phyloP scores from a whole-genome alignment of 768 basidiomycete species.

The Steccherinum ochraceum region DNA sequence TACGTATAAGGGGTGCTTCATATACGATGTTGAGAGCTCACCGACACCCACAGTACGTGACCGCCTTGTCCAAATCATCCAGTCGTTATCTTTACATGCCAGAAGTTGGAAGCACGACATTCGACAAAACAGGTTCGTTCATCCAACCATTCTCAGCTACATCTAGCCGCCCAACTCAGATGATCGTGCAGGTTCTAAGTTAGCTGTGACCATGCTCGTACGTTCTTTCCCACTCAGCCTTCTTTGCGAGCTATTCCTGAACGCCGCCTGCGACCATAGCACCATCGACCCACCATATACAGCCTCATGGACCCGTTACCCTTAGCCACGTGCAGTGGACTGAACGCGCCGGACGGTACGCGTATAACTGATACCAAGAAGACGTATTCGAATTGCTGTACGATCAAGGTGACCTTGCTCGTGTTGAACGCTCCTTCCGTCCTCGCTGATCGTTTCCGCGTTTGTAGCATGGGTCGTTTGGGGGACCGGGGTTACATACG shows the following conservation, averaged over 20 bases:
- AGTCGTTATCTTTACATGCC: constrained; percentile 43
- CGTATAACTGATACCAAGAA: constrained; percentile 38
- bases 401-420: constrained; percentile 57
- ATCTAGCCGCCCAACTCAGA: constrained; percentile 1
- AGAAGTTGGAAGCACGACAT: constrained; percentile 61
- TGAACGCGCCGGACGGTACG: constrained; percentile 48
- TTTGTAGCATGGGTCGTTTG: constrained; percentile 68
- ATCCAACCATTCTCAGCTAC: constrained; percentile 13
- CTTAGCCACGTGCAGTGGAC: constrained; percentile 60
- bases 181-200: constrained; percentile 41
- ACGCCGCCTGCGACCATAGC: too few species aligned
- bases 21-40: background rate
- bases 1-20: too few species aligned
- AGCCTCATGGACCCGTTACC: constrained; percentile 60
- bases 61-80: constrained; percentile 37
- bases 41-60: constrained; percentile 37
- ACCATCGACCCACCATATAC: constrained; percentile 69
- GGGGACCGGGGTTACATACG: constrained; percentile 44
- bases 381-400: constrained; percentile 66
- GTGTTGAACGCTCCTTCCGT: too few species aligned
- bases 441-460: background rate
- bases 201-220: constrained; percentile 67
- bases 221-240: too few species aligned
- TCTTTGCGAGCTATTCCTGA: too few species aligned
- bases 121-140: constrained; percentile 69